Percentiles rank a stretch among this genome's conserved stretches.
Conservation (phyloP, 2,329 filamentous ascomycete species). For the Xylaria polymorpha region DNA sequence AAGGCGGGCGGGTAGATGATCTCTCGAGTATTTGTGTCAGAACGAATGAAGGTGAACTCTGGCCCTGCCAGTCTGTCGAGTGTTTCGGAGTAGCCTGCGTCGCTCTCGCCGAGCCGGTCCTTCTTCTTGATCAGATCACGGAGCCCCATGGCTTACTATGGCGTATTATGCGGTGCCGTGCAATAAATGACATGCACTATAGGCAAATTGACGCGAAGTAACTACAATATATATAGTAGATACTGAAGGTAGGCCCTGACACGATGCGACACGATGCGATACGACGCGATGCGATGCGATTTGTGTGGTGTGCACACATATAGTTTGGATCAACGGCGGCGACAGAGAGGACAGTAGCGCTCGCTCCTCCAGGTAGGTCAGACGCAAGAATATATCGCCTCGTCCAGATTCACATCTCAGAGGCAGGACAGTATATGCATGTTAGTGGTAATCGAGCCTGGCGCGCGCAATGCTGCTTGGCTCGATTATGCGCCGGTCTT, state of each 20-base stretch:
- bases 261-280: background rate
- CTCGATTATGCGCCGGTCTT: conserved; percentile 33
- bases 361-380: background rate
- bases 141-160: conserved; percentile 58
- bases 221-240: background rate
- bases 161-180: conserved; percentile 5
- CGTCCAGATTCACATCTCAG: conserved; percentile 11
- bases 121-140: conserved; percentile 67
- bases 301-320: background rate
- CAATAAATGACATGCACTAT: conserved; percentile 1
- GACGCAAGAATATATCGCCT: conserved; percentile 1
- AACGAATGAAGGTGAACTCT: conserved; percentile 85
- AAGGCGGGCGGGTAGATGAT: conserved; percentile 75
- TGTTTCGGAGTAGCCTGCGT: conserved; percentile 53
- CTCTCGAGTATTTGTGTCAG: conserved; percentile 84
- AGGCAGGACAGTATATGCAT: conserved; percentile 5
- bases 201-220: background rate
- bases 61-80: conserved; percentile 59
- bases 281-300: background rate
- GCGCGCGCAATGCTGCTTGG: conserved; percentile 21
- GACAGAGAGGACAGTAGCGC: background rate
- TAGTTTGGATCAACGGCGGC: background rate
- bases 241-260: background rate
- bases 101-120: conserved; percentile 55
- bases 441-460: conserved; percentile 12